Conservation (phyloP, 1,284 basidiomycete species). For the Leccinum colubrinum region DNA sequence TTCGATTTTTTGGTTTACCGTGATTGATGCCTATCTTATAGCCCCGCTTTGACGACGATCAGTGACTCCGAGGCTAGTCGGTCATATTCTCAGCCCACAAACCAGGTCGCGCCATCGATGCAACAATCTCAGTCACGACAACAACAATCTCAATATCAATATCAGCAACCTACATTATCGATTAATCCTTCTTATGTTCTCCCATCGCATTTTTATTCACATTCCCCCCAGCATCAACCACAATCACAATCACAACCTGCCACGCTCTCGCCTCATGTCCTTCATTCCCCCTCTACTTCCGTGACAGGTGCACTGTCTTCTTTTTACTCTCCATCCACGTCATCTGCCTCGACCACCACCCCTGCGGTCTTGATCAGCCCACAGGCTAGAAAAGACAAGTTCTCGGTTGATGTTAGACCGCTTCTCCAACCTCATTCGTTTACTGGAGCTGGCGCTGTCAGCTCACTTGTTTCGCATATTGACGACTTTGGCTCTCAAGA, state of each 20-base stretch:
- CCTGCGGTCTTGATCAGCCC: slow-evolving; percentile 25
- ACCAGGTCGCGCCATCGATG: slow-evolving; percentile 18
- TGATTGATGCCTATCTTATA: slow-evolving; percentile 26
- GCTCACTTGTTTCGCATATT: slow-evolving; percentile 51
- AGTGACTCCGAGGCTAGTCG: slow-evolving; percentile 36
- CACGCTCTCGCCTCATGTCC: slow-evolving; percentile 64
- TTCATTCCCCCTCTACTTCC: slow-evolving; percentile 50
- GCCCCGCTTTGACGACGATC: slow-evolving; percentile 52
- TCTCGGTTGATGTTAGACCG: slow-evolving; percentile 49
- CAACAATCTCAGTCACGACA: slow-evolving; percentile 37
- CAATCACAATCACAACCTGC: slow-evolving; percentile 47
- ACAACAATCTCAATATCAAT: slow-evolving; percentile 39
- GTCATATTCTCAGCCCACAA: slow-evolving; percentile 36
- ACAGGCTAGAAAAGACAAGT: slow-evolving; percentile 47
- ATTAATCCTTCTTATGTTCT: slow-evolving; percentile 39
- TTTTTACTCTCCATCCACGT: slow-evolving; percentile 30
- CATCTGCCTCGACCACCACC: slow-evolving; percentile 27
- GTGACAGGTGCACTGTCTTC: slow-evolving; percentile 41
- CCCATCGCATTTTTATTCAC: slow-evolving; percentile 40
- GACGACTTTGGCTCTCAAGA: slow-evolving; percentile 58
- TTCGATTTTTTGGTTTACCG: slow-evolving; percentile 1
- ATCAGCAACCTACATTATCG: slow-evolving; percentile 39
- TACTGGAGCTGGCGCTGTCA: slow-evolving; percentile 67
- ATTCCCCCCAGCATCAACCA: slow-evolving; percentile 31
- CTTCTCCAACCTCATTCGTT: slow-evolving; percentile 55